Conservation (phyloP, 805 yeast species). For the Maudiozyma saulgeensis region DNA sequence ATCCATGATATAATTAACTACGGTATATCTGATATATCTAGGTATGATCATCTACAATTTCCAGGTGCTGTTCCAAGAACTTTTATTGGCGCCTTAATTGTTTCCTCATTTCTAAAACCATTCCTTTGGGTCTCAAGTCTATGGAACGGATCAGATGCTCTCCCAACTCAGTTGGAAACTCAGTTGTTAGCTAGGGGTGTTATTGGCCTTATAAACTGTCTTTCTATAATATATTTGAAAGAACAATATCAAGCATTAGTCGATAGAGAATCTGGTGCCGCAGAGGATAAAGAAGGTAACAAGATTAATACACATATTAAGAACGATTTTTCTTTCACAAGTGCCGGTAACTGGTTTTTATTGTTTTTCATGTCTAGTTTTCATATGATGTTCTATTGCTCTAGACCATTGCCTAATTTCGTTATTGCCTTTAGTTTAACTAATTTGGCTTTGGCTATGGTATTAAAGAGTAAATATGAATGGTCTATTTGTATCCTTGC, state of each 20-base stretch:
- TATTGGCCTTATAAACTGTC: constrained; percentile 54
- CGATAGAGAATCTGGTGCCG: constrained; percentile 5
- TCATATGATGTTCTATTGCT: constrained; percentile 69
- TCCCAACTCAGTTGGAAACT: constrained; percentile 36
- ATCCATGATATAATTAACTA: constrained; percentile 65
- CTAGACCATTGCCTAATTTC: constrained; percentile 83
- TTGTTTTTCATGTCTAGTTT: constrained; percentile 59
- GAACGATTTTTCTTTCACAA: constrained; percentile 9
- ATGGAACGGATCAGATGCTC: constrained; percentile 4
- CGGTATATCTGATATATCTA: constrained; percentile 37
- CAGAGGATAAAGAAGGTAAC: constrained; percentile 9
- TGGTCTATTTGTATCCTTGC: constrained; percentile 45
- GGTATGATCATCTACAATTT: constrained; percentile 66
- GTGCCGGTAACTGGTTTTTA: constrained; percentile 48
- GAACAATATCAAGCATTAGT: constrained; percentile 27
- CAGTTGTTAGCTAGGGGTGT: constrained; percentile 50
- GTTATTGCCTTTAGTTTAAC: constrained; percentile 66
- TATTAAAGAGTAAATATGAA: constrained; percentile 42
- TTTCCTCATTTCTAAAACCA: constrained; percentile 41
- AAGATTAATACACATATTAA: constrained; percentile 8
- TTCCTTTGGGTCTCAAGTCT: constrained; percentile 12
- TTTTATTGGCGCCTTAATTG: constrained; percentile 57
- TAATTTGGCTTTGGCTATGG: constrained; percentile 41
- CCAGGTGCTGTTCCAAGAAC: constrained; percentile 90
- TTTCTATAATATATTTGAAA: constrained; percentile 44